Conservation (phyloP, 805 yeast genomes). For the Jamesozyma gamospora region DNA sequence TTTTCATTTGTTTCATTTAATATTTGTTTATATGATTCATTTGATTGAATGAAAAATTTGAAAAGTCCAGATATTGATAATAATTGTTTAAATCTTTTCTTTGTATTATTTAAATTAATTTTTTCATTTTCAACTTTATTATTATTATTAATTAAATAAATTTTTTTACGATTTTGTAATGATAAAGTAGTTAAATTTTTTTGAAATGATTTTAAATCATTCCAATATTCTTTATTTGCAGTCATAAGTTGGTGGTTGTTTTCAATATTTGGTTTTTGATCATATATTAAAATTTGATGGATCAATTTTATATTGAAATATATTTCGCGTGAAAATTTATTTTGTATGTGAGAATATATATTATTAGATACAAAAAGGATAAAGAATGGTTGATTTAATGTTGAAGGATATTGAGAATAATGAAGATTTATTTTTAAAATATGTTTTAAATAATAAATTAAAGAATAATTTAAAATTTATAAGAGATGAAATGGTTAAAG, state of each 20-base stretch:
- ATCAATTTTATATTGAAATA: too few species aligned
- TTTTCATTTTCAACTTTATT: neutral
- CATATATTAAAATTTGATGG: too few species aligned
- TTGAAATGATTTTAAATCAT: constrained; percentile 10
- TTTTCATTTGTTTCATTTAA: constrained; percentile 31
- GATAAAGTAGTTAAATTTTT: constrained; percentile 3
- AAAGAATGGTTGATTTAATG: too few species aligned
- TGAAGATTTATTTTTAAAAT: constrained; percentile 2
- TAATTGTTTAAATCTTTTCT: constrained; percentile 58
- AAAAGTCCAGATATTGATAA: constrained; percentile 57
- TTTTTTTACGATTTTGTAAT: constrained; percentile 4
- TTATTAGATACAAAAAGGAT: too few species aligned
- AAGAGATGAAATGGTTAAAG: neutral
- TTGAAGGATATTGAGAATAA: neutral
- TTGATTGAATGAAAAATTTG: constrained; percentile 57
- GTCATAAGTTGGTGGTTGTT: constrained; percentile 6
- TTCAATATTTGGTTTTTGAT: too few species aligned
- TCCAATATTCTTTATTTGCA: constrained; percentile 10
- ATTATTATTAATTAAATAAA: constrained; percentile 4
- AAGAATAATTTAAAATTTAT: neutral
- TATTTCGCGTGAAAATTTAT: too few species aligned
- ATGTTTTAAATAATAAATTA: constrained; percentile 2
- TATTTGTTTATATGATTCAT: constrained; percentile 46
- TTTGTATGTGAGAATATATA: too few species aligned
- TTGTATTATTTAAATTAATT: constrained; percentile 39